Percentiles rank a stretch among this genome's conserved stretches.
Conservation (phyloP, 148 eudicot species). For the Rhododendron ferrugineum region DNA sequence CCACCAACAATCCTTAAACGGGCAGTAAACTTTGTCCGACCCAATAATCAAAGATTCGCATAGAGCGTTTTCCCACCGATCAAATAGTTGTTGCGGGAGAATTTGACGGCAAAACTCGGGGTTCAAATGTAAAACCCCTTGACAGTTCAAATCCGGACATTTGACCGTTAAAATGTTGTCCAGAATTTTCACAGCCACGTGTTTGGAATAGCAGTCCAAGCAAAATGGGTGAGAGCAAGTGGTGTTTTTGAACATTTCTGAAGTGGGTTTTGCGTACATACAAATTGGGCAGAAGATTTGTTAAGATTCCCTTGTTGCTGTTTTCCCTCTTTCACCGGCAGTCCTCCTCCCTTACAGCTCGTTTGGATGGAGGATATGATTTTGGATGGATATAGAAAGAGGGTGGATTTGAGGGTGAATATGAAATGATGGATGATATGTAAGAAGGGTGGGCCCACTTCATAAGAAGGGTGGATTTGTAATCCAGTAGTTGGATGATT, state of each 20-base stretch:
- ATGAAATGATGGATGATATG: no score
- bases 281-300: background rate
- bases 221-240: constrained; percentile 30
- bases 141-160: constrained; percentile 24
- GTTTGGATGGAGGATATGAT: no score
- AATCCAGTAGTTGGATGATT: no score
- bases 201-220: constrained; percentile 17
- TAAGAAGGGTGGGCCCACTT: no score
- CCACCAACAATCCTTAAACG: constrained; percentile 32
- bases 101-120: constrained; percentile 9
- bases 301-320: no score
- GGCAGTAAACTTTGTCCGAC: constrained; percentile 24
- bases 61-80: constrained; percentile 17
- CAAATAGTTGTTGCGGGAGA: constrained; percentile 14
- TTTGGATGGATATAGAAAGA: no score
- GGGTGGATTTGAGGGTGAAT: no score
- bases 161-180: constrained; percentile 9
- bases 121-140: background rate
- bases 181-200: constrained; percentile 18
- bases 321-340: no score
- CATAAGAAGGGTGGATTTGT: no score
- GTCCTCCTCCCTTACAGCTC: no score
- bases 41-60: constrained; percentile 16
- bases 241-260: constrained; percentile 11
- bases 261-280: constrained; percentile 22